Evolutionary conservation across 352 stramenopile genomes (phyloP).

Genomic region (Hyaloperonospora arabidopsidis): DNA sequence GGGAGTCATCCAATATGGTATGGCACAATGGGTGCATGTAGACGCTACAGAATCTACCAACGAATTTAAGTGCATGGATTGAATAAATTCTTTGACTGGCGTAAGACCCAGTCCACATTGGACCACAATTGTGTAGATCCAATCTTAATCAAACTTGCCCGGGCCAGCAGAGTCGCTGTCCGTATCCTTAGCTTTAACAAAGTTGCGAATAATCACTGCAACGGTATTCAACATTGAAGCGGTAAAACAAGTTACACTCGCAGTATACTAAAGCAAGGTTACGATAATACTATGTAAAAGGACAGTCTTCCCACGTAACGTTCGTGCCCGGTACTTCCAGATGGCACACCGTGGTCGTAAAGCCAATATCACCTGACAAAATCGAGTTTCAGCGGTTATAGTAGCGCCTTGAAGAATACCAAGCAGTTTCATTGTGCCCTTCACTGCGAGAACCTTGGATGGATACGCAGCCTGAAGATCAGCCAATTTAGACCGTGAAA

Average conservation of each 20-base stretch:
- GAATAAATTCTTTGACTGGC: not conserved
- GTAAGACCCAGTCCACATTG: not conserved
- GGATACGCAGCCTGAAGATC: not conserved
- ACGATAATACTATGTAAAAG: not conserved
- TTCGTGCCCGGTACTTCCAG: not conserved
- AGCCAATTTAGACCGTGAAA: not conserved
- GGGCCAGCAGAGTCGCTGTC: not conserved
- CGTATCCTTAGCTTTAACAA: not conserved
- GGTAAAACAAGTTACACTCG: not conserved
- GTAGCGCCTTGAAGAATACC: not conserved
- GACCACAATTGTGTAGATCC: not conserved
- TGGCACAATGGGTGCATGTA: not conserved
- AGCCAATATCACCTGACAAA: not conserved
- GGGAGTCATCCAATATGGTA: not conserved
- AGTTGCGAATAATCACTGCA: not conserved
- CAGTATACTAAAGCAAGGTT: not conserved
- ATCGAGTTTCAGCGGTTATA: not conserved
- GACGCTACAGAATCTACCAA: not conserved
- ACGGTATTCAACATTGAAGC: not conserved
- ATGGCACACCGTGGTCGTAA: not conserved
- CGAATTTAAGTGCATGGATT: not conserved
- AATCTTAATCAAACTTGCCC: not conserved
- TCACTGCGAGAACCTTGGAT: not conserved
- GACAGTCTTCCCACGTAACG: not conserved
- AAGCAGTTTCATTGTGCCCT: not conserved